phyloP scores from a whole-genome alignment of 441 rosid genomes.

The Eruca vesicaria region DNA sequence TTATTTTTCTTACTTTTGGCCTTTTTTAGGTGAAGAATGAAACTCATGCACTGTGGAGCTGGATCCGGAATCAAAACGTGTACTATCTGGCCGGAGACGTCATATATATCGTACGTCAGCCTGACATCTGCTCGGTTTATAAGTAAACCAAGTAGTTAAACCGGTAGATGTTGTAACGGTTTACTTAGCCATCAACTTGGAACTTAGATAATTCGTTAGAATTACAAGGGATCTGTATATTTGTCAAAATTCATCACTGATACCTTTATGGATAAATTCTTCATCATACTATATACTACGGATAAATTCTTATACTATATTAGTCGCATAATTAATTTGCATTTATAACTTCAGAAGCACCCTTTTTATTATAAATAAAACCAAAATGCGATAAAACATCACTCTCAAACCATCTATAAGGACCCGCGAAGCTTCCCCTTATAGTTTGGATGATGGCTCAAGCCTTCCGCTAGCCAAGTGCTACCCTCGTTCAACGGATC shows the following conservation, averaged over 20 bases:
- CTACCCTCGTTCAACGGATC: no score
- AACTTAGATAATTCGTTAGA: neutral
- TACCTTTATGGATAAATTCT: neutral
- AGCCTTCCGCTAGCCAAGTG: no score
- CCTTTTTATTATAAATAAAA: no score
- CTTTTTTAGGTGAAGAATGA: conserved; percentile 71
- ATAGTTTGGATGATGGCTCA: no score
- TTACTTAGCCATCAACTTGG: neutral
- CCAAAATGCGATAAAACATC: no score
- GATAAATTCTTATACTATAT: no score
- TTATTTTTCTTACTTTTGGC: neutral
- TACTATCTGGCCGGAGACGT: conserved; percentile 47
- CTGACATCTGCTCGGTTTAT: conserved; percentile 44
- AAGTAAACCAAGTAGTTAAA: conserved; percentile 27
- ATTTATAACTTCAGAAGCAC: no score
- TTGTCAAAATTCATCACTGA: neutral
- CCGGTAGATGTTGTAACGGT: neutral
- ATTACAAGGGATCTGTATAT: neutral
- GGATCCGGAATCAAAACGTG: conserved; percentile 70
- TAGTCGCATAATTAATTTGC: no score
- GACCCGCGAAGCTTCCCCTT: no score
- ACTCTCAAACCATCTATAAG: no score
- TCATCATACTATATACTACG: neutral
- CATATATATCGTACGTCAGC: conserved; percentile 70
- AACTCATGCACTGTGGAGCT: conserved; percentile 86